Conservation (phyloP, 805 yeast species). For the Kodamaea hsintzibuensis region DNA sequence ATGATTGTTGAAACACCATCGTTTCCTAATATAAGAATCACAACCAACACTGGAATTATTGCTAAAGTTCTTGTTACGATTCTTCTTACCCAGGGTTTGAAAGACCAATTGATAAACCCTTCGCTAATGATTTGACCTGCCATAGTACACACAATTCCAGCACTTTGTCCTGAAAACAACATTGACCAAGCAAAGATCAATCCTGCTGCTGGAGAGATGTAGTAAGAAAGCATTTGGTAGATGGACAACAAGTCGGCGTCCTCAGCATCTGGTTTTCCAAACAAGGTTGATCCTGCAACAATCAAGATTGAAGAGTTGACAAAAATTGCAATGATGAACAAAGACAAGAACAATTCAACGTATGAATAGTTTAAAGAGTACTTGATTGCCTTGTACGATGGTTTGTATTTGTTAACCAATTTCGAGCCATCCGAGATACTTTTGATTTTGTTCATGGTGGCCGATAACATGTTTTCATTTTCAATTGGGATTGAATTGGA, state of each 20-base stretch:
- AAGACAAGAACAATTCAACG: constrained; percentile 39
- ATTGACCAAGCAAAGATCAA: constrained; percentile 45
- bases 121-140: constrained; percentile 49
- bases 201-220: constrained; percentile 48
- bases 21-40: constrained; percentile 39
- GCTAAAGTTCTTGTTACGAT: constrained; percentile 43
- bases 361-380: constrained; percentile 44
- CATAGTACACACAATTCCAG: constrained; percentile 51
- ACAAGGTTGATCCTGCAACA: constrained; percentile 45
- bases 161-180: constrained; percentile 49
- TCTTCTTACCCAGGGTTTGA: constrained; percentile 45
- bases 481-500: neutral
- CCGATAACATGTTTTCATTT: constrained; percentile 14
- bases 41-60: constrained; percentile 41
- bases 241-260: constrained; percentile 48
- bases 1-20: constrained; percentile 47
- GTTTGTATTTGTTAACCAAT: constrained; percentile 37
- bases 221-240: constrained; percentile 43
- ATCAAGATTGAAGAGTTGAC: constrained; percentile 46
- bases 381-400: constrained; percentile 42
- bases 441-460: constrained; percentile 20
- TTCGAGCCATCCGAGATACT: constrained; percentile 30
- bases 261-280: constrained; percentile 44
- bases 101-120: constrained; percentile 47
- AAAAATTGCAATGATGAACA: constrained; percentile 44